Conservation (phyloP, 2,329 filamentous ascomycete genomes). For the Fusarium acutatum region DNA sequence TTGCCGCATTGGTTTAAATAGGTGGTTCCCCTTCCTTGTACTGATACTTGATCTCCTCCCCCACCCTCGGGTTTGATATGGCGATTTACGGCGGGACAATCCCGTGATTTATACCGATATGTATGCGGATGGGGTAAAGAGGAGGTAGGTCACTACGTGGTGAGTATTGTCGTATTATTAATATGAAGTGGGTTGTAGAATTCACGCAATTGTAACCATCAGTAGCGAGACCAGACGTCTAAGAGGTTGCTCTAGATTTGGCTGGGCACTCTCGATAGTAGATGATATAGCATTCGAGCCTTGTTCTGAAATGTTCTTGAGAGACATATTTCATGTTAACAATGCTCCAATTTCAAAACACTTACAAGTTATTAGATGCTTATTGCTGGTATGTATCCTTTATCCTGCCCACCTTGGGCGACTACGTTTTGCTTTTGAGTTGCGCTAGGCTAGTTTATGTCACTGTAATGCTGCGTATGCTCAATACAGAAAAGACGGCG, state of each 20-base stretch:
- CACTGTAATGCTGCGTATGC: not conserved
- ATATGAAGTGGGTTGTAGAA: not conserved
- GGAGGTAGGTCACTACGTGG: not conserved
- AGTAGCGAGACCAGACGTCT: not conserved
- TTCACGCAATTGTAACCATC: not conserved
- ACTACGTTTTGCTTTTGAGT: not conserved
- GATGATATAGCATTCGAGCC: not conserved
- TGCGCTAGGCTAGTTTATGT: not conserved
- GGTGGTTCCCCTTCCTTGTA: not conserved
- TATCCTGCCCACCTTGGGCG: not conserved
- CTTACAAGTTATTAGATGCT: not conserved
- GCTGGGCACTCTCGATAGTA: not conserved
- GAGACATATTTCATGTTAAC: not conserved
- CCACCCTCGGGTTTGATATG: constrained; percentile 6
- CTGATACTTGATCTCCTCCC: not conserved
- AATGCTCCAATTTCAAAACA: not conserved
- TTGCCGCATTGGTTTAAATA: constrained; percentile 4
- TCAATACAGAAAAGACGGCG: not conserved
- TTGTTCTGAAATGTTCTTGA: not conserved
- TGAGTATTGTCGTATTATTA: not conserved
- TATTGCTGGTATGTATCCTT: not conserved
- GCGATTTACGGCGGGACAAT: constrained; percentile 27
- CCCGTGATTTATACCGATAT: constrained; percentile 24
- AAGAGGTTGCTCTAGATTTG: not conserved
- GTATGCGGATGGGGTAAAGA: not conserved